Evolutionary conservation across 2,329 filamentous ascomycete species (phyloP).

Genomic region (Cryphonectria nitschkei): DNA sequence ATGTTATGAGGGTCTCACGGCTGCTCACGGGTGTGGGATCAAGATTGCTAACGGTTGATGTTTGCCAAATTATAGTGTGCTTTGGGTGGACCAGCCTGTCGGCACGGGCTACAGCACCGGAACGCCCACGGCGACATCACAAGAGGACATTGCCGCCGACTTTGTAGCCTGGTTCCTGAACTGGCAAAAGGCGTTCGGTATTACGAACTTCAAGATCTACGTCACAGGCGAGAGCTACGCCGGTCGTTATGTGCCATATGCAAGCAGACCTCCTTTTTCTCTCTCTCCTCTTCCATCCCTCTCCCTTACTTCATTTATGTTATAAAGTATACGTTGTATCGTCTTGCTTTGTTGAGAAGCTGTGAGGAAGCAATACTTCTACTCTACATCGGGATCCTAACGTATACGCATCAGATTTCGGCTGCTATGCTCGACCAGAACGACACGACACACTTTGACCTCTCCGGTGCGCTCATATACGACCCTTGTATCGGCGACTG

Average conservation of each 20-base stretch:
- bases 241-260: conserved; percentile 35
- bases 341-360: background rate
- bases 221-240: conserved; percentile 59
- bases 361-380: background rate
- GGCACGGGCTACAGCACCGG: conserved; percentile 12
- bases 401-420: conserved; percentile 50
- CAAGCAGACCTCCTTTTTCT: background rate
- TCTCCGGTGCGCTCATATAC: conserved; percentile 58
- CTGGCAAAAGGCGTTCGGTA: conserved; percentile 15
- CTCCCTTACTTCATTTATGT: too few species aligned
- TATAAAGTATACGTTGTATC: too few species aligned
- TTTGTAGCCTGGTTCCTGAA: conserved; percentile 15
- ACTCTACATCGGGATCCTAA: background rate
- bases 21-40: background rate
- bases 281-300: too few species aligned
- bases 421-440: conserved; percentile 54
- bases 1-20: background rate
- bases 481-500: conserved; percentile 63
- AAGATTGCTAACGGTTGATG: background rate
- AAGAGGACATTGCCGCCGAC: conserved; percentile 18
- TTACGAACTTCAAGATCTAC: conserved; percentile 47
- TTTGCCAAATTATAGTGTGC: background rate
- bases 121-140: background rate
- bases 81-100: conserved; percentile 17
- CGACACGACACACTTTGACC: conserved; percentile 44